Conservation (phyloP, 345 rosid genomes). For the Psidium friedrichsthalianum region DNA sequence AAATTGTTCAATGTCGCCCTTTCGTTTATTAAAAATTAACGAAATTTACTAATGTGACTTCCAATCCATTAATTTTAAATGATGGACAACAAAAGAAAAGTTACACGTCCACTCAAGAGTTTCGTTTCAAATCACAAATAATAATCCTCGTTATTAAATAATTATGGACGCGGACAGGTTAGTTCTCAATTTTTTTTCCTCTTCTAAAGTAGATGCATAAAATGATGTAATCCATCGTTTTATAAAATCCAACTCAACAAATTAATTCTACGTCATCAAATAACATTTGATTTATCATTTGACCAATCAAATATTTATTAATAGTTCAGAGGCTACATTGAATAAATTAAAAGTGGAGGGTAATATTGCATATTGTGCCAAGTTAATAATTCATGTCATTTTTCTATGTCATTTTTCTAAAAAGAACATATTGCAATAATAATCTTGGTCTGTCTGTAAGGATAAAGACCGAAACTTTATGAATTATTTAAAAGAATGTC, state of each 20-base stretch:
- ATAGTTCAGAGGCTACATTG: neutral
- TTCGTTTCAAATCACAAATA: too few relatives aligned
- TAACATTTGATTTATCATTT: neutral
- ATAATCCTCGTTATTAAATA: neutral
- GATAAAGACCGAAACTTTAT: neutral
- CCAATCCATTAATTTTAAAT: neutral
- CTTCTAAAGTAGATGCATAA: neutral
- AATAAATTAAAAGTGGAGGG: fast-evolving
- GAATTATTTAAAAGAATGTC: neutral
- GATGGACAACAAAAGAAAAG: neutral
- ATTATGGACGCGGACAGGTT: neutral
- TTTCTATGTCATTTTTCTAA: neutral
- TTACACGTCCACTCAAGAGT: neutral
- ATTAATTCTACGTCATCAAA: neutral
- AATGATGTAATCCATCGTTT: neutral
- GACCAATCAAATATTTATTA: neutral
- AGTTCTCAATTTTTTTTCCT: neutral
- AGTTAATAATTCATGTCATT: neutral
- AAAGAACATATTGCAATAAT: neutral
- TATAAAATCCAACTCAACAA: too few relatives aligned
- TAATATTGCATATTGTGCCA: fast-evolving
- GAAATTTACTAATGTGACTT: neutral
- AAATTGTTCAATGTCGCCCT: fast-evolving
- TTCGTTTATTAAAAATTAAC: neutral
- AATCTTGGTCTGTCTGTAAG: neutral